phyloP scores from a whole-genome alignment of 345 rosid species.

The Microcos paniculata region DNA sequence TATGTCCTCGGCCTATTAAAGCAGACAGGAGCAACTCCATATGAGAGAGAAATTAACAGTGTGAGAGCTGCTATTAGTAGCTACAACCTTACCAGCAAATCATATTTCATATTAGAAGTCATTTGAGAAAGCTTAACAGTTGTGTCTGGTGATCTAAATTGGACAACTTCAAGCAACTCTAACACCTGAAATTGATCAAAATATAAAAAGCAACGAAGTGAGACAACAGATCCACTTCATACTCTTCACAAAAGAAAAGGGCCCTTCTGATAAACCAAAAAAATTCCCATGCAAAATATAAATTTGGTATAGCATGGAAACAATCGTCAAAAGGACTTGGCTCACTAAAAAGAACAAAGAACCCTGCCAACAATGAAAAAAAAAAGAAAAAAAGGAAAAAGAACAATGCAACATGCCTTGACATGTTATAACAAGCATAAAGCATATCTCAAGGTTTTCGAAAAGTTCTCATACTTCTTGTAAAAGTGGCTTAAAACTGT shows the following conservation, averaged over 20 bases:
- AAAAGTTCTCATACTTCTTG: not conserved
- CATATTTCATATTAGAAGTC: conserved; percentile 59
- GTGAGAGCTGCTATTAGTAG: not conserved
- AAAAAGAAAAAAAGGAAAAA: not conserved
- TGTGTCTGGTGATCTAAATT: conserved; percentile 84
- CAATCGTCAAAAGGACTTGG: not conserved
- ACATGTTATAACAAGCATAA: not conserved
- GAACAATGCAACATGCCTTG: not conserved
- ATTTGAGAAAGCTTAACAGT: conserved; percentile 65
- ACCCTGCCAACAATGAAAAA: not conserved
- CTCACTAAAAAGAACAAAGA: not conserved
- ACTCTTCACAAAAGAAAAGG: conserved; percentile 2
- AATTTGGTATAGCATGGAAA: conserved; percentile 2
- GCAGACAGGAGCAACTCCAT: conserved; percentile 14
- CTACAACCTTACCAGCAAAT: conserved; percentile 57
- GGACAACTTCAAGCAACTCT: conserved; percentile 83
- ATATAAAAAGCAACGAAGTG: conserved; percentile 5
- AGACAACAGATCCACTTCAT: not conserved
- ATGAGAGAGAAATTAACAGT: conserved; percentile 6
- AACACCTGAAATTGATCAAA: conserved; percentile 53
- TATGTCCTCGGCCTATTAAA: conserved; percentile 71
- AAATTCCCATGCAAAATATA: not conserved
- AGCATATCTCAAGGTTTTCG: not conserved
- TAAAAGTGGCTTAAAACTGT: not conserved
- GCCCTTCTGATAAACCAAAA: not conserved